Conservation (phyloP, 192 early-diverging fungal species). For the Rhizoclosmatium globosum region DNA sequence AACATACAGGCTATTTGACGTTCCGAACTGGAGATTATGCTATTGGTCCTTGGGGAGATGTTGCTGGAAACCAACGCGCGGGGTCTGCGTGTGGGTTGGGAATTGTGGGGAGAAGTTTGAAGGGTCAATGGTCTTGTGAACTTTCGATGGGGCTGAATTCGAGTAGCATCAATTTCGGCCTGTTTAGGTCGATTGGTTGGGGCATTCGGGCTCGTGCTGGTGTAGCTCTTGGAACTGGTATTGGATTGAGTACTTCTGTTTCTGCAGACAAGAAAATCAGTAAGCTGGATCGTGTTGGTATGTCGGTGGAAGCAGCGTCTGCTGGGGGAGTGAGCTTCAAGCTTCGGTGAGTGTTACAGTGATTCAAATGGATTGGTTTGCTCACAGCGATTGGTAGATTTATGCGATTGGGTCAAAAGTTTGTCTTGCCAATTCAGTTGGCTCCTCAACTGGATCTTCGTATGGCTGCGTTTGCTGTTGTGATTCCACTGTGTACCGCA, state of each 20-base stretch:
- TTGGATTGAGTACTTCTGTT: conserved; percentile 46
- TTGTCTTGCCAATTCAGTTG: conserved; percentile 57
- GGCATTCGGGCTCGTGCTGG: conserved; percentile 44
- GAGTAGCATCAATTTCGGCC: conserved; percentile 43
- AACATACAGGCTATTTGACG: conserved; percentile 77
- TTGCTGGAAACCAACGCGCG: neutral
- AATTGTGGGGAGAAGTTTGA: conserved; percentile 38
- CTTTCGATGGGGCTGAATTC: conserved; percentile 47
- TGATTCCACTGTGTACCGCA: conserved; percentile 45
- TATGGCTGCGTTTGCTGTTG: conserved; percentile 46
- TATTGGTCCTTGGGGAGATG: conserved; percentile 72
- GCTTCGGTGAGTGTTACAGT: conserved; percentile 36
- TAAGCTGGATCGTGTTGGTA: conserved; percentile 52
- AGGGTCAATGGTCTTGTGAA: conserved; percentile 44
- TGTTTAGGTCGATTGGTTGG: conserved; percentile 44
- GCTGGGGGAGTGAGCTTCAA: conserved; percentile 52
- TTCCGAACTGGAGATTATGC: conserved; percentile 80
- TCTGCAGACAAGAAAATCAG: conserved; percentile 51
- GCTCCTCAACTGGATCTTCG: conserved; percentile 53
- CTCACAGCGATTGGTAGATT: conserved; percentile 36
- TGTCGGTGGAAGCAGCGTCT: conserved; percentile 54
- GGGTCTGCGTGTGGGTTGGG: conserved; percentile 49
- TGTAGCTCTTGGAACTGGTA: conserved; percentile 44
- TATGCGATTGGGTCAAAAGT: conserved; percentile 59
- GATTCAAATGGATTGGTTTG: neutral